Conservation (phyloP, 495 filamentous ascomycete genomes). For the Penicillium antarcticum region DNA sequence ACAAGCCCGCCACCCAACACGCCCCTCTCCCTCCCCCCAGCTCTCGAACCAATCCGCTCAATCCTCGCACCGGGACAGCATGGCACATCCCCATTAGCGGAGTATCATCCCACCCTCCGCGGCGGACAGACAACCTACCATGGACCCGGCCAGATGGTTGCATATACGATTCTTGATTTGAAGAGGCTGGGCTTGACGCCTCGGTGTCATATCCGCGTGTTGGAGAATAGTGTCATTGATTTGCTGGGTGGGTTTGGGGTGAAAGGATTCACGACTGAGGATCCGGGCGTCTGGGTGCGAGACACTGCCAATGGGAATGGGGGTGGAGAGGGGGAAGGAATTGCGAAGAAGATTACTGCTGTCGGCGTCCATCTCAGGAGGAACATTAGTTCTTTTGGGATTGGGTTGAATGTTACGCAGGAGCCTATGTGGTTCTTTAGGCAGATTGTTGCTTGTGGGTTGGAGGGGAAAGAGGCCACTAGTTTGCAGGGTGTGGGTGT, state of each 20-base stretch:
- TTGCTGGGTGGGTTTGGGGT: conserved; percentile 57
- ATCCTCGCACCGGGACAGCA: conserved; percentile 30
- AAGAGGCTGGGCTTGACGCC: conserved; percentile 49
- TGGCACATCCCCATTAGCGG: conserved; percentile 44
- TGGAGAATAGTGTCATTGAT: conserved; percentile 73
- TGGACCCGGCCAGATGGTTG: conserved; percentile 86
- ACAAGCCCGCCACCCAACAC: conserved; percentile 23
- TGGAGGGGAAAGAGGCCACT: conserved; percentile 74
- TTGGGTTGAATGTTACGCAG: conserved; percentile 77
- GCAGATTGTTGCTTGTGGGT: conserved; percentile 82
- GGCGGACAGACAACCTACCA: conserved; percentile 95
- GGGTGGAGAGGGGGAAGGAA: no score
- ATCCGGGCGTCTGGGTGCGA: conserved; percentile 83
- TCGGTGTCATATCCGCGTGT: conserved; percentile 65
- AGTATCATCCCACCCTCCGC: conserved; percentile 66
- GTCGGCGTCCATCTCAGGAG: conserved; percentile 84
- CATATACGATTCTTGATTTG: conserved; percentile 84
- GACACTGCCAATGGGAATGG: not conserved
- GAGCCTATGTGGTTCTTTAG: conserved; percentile 64
- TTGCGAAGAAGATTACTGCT: conserved; percentile 73
- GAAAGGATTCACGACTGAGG: conserved; percentile 55
- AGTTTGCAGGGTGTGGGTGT: conserved; percentile 53
- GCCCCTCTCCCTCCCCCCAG: conserved; percentile 35
- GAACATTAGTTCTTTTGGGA: conserved; percentile 80
- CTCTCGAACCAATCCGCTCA: conserved; percentile 33